phyloP scores from a whole-genome alignment of 768 basidiomycete species.

The Phanerochaete sordida region DNA sequence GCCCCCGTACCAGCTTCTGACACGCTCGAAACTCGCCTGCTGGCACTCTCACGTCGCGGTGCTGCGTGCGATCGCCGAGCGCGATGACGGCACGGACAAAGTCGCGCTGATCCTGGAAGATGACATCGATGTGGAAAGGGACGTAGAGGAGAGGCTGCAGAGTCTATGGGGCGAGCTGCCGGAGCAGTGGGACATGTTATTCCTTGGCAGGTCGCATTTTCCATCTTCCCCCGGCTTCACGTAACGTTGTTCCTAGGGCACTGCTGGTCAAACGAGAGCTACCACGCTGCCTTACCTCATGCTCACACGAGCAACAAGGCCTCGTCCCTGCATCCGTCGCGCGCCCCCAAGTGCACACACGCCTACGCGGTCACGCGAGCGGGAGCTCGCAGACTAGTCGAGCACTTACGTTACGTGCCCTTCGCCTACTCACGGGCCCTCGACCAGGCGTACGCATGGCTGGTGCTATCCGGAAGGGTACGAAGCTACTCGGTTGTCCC shows the following conservation, averaged over 20 bases:
- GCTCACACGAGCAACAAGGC: neutral
- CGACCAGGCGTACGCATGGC: slow-evolving; percentile 71
- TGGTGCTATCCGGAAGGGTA: slow-evolving; percentile 52
- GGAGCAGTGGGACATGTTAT: slow-evolving; percentile 67
- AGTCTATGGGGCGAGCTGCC: slow-evolving; percentile 53
- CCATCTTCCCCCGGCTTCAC: neutral
- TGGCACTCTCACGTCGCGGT: slow-evolving; percentile 65
- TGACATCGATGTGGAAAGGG: slow-evolving; percentile 74
- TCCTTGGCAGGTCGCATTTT: slow-evolving; percentile 47
- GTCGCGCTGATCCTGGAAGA: slow-evolving; percentile 67
- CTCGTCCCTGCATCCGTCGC: slow-evolving; percentile 51
- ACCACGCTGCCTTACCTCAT: slow-evolving; percentile 34
- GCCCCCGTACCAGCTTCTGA: slow-evolving; percentile 49
- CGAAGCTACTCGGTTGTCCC: slow-evolving; percentile 65
- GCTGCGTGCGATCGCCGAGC: slow-evolving; percentile 40
- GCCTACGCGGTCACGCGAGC: slow-evolving; percentile 59
- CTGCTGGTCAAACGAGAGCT: slow-evolving; percentile 73
- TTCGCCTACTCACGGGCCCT: slow-evolving; percentile 79
- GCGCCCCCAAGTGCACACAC: slow-evolving; percentile 66
- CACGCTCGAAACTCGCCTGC: slow-evolving; percentile 60
- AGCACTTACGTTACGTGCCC: slow-evolving; percentile 54
- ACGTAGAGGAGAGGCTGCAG: slow-evolving; percentile 42
- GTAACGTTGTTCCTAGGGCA: slow-evolving; percentile 47
- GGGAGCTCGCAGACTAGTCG: slow-evolving; percentile 60
- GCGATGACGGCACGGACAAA: slow-evolving; percentile 23